A percentile compares a stretch with the other conserved stretches of the same genome.
Evolutionary conservation across 108 stramenopile species (phyloP).

Genomic region (Skeletonema marinoi): DNA sequence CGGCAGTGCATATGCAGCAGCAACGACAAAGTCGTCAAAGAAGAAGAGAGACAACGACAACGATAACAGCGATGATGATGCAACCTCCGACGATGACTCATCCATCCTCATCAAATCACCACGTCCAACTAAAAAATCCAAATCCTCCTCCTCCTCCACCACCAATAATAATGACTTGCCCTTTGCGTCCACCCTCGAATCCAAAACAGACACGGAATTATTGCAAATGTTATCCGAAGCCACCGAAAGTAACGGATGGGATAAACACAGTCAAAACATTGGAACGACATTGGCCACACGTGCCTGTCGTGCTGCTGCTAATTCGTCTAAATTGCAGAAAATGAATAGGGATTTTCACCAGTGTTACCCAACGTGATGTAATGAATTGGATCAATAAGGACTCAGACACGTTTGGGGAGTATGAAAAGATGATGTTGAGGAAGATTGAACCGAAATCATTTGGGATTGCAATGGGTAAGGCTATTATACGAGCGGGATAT

Average conservation of each 20-base stretch:
- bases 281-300: constrained; percentile 19
- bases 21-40: not conserved
- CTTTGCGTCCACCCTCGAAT: constrained; percentile 1
- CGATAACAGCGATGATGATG: not conserved
- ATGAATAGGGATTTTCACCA: not conserved
- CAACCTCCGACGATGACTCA: not conserved
- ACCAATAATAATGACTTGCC: not conserved
- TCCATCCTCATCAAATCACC: not conserved
- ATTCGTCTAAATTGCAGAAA: not conserved
- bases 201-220: constrained; percentile 11
- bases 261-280: constrained; percentile 10
- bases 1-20: not conserved
- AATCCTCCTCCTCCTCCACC: not conserved
- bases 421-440: constrained; percentile 14
- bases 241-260: constrained; percentile 9
- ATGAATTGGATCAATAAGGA: constrained; percentile 16
- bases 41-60: not conserved
- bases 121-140: not conserved
- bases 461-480: constrained; percentile 27
- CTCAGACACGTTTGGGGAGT: constrained; percentile 10
- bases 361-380: constrained; percentile 19
- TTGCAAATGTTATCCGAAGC: not conserved
- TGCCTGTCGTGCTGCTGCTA: constrained; percentile 19
- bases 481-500: constrained; percentile 22
- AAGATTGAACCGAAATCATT: constrained; percentile 23